A percentile compares a stretch with the other conserved stretches of the same genome.
Conservation (phyloP, 2,329 filamentous ascomycete genomes). For the Cladophialophora carrionii region DNA sequence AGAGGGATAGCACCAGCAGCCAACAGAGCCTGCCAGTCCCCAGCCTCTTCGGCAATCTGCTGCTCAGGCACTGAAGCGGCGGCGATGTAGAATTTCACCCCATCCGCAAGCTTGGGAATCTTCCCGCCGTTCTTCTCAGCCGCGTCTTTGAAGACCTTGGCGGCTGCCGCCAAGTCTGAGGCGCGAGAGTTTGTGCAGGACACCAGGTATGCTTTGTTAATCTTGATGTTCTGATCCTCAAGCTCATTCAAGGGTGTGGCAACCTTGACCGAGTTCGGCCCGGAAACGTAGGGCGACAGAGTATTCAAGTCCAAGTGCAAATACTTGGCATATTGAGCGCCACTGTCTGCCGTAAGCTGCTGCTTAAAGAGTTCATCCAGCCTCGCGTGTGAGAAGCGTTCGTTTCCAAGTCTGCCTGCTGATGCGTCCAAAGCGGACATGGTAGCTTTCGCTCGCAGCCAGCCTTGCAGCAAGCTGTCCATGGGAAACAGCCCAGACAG, state of each 20-base stretch:
- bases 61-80: constrained; percentile 83
- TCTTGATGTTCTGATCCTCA: constrained; percentile 70
- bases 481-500: constrained; percentile 78
- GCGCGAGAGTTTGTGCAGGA: constrained; percentile 86
- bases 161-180: constrained; percentile 80
- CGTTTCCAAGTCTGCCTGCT: constrained; percentile 52
- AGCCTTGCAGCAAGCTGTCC: constrained; percentile 69
- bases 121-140: constrained; percentile 62
- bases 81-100: constrained; percentile 86
- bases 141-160: constrained; percentile 81
- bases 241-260: constrained; percentile 76
- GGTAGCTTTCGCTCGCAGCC: constrained; percentile 78
- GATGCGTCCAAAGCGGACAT: constrained; percentile 60
- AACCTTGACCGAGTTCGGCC: constrained; percentile 89
- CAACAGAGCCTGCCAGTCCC: constrained; percentile 82
- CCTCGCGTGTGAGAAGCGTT: constrained; percentile 70
- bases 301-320: constrained; percentile 82
- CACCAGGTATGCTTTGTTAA: constrained; percentile 85
- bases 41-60: constrained; percentile 71
- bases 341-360: constrained; percentile 70
- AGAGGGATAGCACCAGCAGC: constrained; percentile 76
- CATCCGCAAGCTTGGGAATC: constrained; percentile 69
- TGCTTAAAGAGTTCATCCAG: constrained; percentile 74
- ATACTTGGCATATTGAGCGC: constrained; percentile 79
- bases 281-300: constrained; percentile 79